These are phyloP conservation scores for Artemisia annua DNA, from an alignment of 129 eudicot species.

Conservation along the genomic window DNA sequence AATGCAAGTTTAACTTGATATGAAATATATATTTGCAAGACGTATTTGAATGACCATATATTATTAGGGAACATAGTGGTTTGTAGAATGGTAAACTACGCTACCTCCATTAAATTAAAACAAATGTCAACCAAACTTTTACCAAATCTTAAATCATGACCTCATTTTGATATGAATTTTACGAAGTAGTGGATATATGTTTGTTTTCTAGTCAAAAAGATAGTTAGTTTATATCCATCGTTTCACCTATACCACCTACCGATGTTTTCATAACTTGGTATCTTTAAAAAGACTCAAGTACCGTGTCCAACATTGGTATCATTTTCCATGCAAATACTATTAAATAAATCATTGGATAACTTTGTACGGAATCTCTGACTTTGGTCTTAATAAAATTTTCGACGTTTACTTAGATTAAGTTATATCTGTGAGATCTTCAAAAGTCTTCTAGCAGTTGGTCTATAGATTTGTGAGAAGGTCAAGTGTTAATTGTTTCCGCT, in stretches of 20 bases:
- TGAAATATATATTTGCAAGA: background rate
- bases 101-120: conserved; percentile 31
- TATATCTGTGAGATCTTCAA: too few relatives aligned
- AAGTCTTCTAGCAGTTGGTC: too few relatives aligned
- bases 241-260: conserved; percentile 32
- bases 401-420: too few relatives aligned
- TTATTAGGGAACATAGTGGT: conserved; percentile 30
- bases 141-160: conserved; percentile 36
- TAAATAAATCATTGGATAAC: too few relatives aligned
- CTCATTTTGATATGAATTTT: conserved; percentile 31
- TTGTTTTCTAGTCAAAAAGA: conserved; percentile 15
- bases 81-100: conserved; percentile 40
- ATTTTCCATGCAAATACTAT: too few relatives aligned
- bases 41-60: conserved; percentile 11
- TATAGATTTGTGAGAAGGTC: too few relatives aligned
- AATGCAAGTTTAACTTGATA: background rate
- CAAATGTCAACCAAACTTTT: conserved; percentile 44
- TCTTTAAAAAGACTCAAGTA: background rate
- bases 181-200: conserved; percentile 32
- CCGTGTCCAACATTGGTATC: background rate
- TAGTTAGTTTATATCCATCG: conserved; percentile 1
- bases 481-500: too few relatives aligned
- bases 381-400: too few relatives aligned
- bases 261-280: background rate
- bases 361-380: too few relatives aligned